Evolutionary conservation across 2,329 filamentous ascomycete species (phyloP), one percentile per base, ranked within the genome.

Genomic region (Apiospora aurea): DNA sequence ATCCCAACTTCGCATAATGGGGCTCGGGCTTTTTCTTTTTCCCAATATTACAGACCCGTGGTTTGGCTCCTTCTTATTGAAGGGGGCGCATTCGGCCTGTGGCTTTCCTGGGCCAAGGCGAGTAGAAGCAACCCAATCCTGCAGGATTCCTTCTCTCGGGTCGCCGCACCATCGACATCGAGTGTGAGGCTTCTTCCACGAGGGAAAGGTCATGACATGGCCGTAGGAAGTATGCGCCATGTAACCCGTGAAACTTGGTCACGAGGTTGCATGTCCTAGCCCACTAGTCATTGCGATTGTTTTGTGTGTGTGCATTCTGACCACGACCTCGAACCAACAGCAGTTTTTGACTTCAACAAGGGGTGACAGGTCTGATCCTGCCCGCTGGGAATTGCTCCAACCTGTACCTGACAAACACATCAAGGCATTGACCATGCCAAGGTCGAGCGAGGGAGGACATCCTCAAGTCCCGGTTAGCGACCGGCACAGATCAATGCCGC

Each of bases 231-330:
- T 34, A 16, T 24, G 2, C 51, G 14, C 14, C 14, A 8, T 57
- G 26, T 4, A 5, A 21, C 7, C 53, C 29, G 53, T 38, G 53
- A n/a, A 38, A 61, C 53, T n/a, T 64, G 2, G 11, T 64, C 29
- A 41, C 57, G 34, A 41, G 57, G 34, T 64, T 41, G 6, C 57
- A 64, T 64, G 18, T 38, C 29, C 16, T 38, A 21, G 16, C 13
- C 16, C 29, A 18, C 53, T 61, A 14, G 53, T 61, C 53, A 38
- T n/a, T 61, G 53, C 29, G 34, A 16, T 18, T 61, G 53, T 61
- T 61, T 61, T 41, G 57, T 64, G 57, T 64, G 57, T 64, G 57
- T 41, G 57, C 57, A 64, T 64, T 41, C 8, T 41, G 29, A 41
- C n/a, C 21, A 41, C 10, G 18, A 64, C 21, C 57, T 64, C 57